Conservation (phyloP, 2,329 filamentous ascomycete species). For the Xylaria sp. region DNA sequence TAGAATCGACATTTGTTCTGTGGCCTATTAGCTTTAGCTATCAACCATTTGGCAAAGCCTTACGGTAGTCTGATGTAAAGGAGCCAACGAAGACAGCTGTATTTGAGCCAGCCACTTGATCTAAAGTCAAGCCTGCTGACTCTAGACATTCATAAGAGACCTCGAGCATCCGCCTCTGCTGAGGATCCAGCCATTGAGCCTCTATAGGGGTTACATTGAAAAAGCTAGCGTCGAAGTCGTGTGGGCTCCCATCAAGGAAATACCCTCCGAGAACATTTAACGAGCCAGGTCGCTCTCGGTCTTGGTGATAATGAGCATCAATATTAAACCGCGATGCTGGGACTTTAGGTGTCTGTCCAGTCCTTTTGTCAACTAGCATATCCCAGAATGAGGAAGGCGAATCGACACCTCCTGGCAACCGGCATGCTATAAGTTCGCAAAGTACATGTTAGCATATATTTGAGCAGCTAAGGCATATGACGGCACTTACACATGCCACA, state of each 20-base stretch:
- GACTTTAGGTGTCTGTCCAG: constrained; percentile 41
- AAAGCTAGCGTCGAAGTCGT: constrained; percentile 50
- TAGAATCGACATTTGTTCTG: constrained; percentile 43
- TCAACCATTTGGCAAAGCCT: background rate
- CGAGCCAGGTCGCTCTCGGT: constrained; percentile 42
- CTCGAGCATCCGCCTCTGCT: constrained; percentile 55
- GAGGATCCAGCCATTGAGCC: constrained; percentile 55
- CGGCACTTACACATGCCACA: constrained; percentile 45
- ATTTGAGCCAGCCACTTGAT: constrained; percentile 45
- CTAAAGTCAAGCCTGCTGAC: constrained; percentile 49
- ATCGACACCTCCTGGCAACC: constrained; percentile 39
- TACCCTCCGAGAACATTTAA: constrained; percentile 42
- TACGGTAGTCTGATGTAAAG: constrained; percentile 44
- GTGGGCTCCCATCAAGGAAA: constrained; percentile 41
- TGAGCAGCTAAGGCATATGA: background rate
- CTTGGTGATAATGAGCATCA: constrained; percentile 43
- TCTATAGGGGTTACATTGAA: constrained; percentile 56
- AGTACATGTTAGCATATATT: constrained; percentile 6
- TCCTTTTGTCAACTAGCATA: constrained; percentile 40
- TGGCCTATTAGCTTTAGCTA: background rate
- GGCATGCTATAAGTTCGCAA: constrained; percentile 34
- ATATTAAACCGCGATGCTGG: constrained; percentile 44
- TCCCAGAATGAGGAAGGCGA: constrained; percentile 42
- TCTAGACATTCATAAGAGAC: constrained; percentile 57
- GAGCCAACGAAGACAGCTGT: constrained; percentile 46